These are phyloP conservation scores for Panicum hallii DNA, from an alignment of 202 grass and related monocot species.

Conservation along the genomic window DNA sequence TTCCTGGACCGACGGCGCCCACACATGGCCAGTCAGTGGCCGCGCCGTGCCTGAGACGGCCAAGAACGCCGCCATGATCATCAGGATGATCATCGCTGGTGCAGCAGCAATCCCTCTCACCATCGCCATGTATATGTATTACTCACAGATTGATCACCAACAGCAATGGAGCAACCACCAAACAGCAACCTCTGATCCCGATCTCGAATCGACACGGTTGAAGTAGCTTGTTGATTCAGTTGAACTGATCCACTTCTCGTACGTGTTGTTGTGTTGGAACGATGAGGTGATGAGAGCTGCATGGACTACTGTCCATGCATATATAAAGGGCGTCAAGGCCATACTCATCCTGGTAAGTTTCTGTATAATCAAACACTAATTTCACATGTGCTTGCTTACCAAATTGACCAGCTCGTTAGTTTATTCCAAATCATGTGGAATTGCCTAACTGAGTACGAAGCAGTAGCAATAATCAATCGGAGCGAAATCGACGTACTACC, in stretches of 20 bases:
- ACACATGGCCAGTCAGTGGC: neutral
- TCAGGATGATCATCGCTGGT: neutral
- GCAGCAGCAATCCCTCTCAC: neutral
- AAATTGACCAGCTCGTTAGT: neutral
- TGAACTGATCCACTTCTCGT: neutral
- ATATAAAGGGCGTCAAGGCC: neutral
- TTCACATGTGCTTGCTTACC: neutral
- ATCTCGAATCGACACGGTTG: neutral
- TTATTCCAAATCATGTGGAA: neutral
- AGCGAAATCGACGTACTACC: too few relatives aligned
- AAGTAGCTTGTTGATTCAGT: neutral
- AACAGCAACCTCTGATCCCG: neutral
- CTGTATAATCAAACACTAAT: neutral
- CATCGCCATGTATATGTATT: neutral
- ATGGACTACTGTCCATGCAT: neutral
- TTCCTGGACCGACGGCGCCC: neutral
- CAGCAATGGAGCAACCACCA: too few relatives aligned
- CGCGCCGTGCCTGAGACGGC: neutral
- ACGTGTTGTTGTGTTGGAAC: neutral
- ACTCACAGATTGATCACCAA: neutral
- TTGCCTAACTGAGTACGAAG: neutral
- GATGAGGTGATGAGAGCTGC: neutral
- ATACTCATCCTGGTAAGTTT: too few relatives aligned
- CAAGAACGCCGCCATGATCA: constrained; percentile 24
- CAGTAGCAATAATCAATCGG: too few relatives aligned